Conservation (phyloP, 257 asterid genomes). For the Avicennia marina region DNA sequence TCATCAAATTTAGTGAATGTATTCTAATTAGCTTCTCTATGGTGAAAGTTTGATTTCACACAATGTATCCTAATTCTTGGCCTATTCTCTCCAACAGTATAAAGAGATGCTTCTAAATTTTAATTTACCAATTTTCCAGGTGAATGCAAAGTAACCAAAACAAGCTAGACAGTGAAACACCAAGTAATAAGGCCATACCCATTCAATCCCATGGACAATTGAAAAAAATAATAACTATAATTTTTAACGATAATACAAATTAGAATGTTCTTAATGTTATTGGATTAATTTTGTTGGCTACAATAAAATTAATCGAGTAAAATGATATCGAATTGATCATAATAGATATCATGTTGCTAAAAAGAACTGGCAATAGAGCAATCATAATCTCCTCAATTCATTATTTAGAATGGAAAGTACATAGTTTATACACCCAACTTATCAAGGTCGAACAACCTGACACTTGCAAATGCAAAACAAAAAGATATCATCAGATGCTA, state of each 20-base stretch:
- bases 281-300: background rate
- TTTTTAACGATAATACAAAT: too few species aligned
- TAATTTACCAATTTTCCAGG: background rate
- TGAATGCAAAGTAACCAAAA: background rate
- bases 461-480: slow-evolving; percentile 13
- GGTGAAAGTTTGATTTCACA: background rate
- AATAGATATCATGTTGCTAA: background rate
- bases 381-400: slow-evolving; percentile 6
- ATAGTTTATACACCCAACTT: slow-evolving; percentile 7
- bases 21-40: background rate
- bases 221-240: background rate
- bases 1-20: too few species aligned
- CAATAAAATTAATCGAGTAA: background rate
- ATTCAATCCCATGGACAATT: background rate
- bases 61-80: background rate
- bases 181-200: too few species aligned
- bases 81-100: background rate
- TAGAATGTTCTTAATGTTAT: too few species aligned
- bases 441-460: slow-evolving; percentile 12
- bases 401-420: background rate
- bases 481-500: slow-evolving; percentile 18
- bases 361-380: background rate
- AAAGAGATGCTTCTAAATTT: slow-evolving; percentile 4
- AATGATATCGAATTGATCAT: background rate
- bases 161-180: background rate